Evolutionary conservation across 306 rosid species (phyloP), one percentile per base, ranked within the genome.

Genomic region (Mucuna pruriens): DNA sequence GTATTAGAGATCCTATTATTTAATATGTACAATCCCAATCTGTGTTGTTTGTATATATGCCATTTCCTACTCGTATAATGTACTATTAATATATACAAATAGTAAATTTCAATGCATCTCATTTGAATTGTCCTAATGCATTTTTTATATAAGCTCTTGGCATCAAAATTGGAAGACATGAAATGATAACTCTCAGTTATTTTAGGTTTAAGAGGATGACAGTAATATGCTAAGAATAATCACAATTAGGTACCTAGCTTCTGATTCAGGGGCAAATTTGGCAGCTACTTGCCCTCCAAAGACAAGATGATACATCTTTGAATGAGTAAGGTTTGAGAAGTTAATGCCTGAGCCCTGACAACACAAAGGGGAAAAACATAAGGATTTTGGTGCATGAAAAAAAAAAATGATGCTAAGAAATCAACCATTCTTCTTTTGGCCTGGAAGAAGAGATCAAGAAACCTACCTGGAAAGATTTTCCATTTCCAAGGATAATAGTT

Each of bases 281-380:
- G 90, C 85, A 48, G 97, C 93, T 15, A 84, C 89, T 62, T 88
- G 88, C 78, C 86, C 84, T 64, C 94, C 99, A 64, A 82, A 91
- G 23, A 86, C 98, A 79, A 95, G 90, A 74, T 87, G 90, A 88
- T 89, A 79, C 63, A 88, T 83, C 84, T 85, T 88, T 31, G 92
- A 83, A 82, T 48, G 78, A 36, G 93, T 76, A 51, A 89, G 95
- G 71, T 93, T 89, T 40, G 98, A 91, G 63, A 95, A 85, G 83
- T 85, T 89, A 77, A 95, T 93, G 72, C 92, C 93, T 22, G 91
- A 68, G 29, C 97, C 99, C 99, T 95, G 52, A 39, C 48, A 85
- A 1, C 66, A 69, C 11, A 60, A 90, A 65, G n/a, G 66, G 38
- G 62, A 39, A 61, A 63, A 52, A 4, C 6, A 2, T 26, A 52